Conservation (phyloP, 352 stramenopile species). For the Phytophthora europaea region DNA sequence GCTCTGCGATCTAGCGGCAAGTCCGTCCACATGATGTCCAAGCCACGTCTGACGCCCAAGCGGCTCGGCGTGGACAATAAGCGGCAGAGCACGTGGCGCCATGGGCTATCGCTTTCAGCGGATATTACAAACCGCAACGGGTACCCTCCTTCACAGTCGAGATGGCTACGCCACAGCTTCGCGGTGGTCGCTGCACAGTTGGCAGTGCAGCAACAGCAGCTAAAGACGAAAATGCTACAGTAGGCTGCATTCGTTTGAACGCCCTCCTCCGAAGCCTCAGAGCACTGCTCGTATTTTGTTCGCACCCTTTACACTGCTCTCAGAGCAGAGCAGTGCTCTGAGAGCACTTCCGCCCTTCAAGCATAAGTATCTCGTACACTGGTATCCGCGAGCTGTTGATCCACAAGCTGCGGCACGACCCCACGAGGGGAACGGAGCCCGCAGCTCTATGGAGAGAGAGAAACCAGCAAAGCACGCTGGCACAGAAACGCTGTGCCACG, state of each 20-base stretch:
- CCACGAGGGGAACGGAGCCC: constrained; percentile 22
- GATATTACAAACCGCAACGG: constrained; percentile 11
- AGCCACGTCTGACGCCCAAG: constrained; percentile 19
- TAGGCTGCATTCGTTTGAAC: constrained; percentile 9
- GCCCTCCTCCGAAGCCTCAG: no score
- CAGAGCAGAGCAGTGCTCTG: no score
- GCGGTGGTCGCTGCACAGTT: constrained; percentile 19
- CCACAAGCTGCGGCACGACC: constrained; percentile 26
- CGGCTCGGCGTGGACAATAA: constrained; percentile 10
- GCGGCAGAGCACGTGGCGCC: constrained; percentile 9
- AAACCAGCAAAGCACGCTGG: constrained; percentile 21
- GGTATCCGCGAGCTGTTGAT: background rate
- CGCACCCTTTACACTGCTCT: no score
- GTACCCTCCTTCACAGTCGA: background rate
- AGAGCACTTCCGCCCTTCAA: constrained; percentile 29
- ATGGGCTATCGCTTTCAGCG: constrained; percentile 26
- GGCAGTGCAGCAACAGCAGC: constrained; percentile 17
- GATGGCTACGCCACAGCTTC: constrained; percentile 17
- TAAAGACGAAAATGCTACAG: constrained; percentile 14
- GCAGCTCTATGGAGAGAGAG: constrained; percentile 32
- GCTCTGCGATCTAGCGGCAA: constrained; percentile 5
- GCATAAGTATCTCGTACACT: constrained; percentile 8
- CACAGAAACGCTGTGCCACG: constrained; percentile 28
- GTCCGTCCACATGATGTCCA: constrained; percentile 5
- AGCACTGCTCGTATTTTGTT: no score